Conservation (phyloP, 768 basidiomycete genomes). For the Xerocomellus chrysenteron region DNA sequence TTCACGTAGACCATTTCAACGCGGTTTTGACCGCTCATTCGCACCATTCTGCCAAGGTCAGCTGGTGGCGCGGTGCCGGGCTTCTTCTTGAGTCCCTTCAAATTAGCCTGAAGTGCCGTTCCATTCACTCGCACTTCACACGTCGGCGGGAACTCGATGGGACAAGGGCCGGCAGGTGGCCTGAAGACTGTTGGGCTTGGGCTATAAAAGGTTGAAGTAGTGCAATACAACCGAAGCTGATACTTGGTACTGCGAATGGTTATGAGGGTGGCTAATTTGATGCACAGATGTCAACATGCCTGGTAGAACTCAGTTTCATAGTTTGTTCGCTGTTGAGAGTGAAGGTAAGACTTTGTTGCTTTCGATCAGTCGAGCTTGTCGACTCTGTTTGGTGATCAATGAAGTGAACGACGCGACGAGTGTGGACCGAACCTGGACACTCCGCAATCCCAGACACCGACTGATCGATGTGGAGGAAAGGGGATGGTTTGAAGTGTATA, state of each 20-base stretch:
- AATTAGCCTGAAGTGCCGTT: constrained; percentile 63
- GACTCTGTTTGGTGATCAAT: constrained; percentile 53
- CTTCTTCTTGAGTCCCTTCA: constrained; percentile 94
- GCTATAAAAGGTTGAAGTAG: constrained; percentile 73
- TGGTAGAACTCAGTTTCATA: constrained; percentile 53
- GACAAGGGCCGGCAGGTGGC: constrained; percentile 54
- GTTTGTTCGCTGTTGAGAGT: constrained; percentile 66
- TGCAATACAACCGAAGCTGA: constrained; percentile 87
- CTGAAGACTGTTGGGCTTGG: constrained; percentile 51
- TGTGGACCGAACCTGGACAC: constrained; percentile 65
- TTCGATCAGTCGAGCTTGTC: constrained; percentile 72
- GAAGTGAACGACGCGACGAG: background rate
- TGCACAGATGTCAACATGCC: constrained; percentile 40
- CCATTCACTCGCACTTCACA: constrained; percentile 89
- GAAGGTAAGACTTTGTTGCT: constrained; percentile 60
- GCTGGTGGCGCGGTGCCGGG: constrained; percentile 93
- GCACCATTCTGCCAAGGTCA: constrained; percentile 49
- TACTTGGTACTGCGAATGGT: constrained; percentile 52
- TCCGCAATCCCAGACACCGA: constrained; percentile 63
- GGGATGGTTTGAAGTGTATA: constrained; percentile 77
- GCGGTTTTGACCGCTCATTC: constrained; percentile 52
- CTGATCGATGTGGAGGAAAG: constrained; percentile 72
- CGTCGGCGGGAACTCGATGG: constrained; percentile 87
- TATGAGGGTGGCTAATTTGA: constrained; percentile 9
- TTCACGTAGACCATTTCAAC: constrained; percentile 91